Evolutionary conservation across 805 yeast genomes (phyloP), one percentile per base, ranked within the genome.

Genomic region (Vanderwaltozyma yarrowii): DNA sequence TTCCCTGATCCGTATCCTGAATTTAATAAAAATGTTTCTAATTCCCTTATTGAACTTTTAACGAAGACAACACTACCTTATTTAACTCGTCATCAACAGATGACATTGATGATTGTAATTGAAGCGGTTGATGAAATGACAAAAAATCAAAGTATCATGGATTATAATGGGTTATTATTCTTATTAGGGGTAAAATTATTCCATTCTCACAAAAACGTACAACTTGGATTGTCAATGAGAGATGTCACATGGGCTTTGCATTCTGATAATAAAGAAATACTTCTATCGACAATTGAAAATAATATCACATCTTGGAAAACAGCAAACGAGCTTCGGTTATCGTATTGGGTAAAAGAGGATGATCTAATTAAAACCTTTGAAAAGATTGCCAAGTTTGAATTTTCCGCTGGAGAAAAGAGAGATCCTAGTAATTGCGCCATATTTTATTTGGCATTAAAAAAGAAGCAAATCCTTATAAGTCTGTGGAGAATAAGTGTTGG

Each of bases 181-280:
- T 68, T 77, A 41, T 64, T 83, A 14, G 89, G 94, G 3, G 73
- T 76, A 48, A 80, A 76, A 46, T 62, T 88, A 32, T 82, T 73
- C 49, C 76, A 74, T 45, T 58, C 73, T 4, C 80, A 74, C 47
- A 58, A 56, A 26, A 67, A 65, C 8, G 63, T 61, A 0, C 86
- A 78, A 51, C 53, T 62, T 16, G 57, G 67, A 5, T 62, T 88
- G 43, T 69, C 78, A 1, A 80, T 81, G 76, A 69, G 97, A 51
- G 96, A 89, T 59, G 71, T 81, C 37, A 71, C 73, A 36, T 89
- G 95, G 88, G 97, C 95, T 0, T 61, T 83, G 18, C 94, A 86
- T 58, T 79, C 92, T 39, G 81, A 76, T 32, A 78, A 83, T 42
- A 83, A 81, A 45, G 87, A 80, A 37, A 52, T 84, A 23, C 54